A percentile compares a stretch with the other conserved stretches of the same genome.
These are phyloP conservation scores for Trichoderma sp. DNA, from an alignment of 2,329 filamentous ascomycete species.

Conservation along the genomic window DNA sequence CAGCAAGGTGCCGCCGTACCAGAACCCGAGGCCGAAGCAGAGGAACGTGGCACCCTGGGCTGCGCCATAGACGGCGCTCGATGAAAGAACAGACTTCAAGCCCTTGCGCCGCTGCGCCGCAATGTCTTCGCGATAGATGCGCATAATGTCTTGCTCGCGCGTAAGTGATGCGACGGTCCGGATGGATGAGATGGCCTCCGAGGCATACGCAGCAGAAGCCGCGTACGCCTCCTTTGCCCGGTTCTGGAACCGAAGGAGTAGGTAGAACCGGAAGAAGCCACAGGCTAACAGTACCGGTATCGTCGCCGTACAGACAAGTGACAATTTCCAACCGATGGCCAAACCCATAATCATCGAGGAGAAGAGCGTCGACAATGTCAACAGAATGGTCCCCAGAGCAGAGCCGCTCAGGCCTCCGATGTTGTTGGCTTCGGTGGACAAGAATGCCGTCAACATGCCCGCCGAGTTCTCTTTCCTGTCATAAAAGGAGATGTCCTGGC, in stretches of 20 bases:
- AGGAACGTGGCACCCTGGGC: constrained; percentile 84
- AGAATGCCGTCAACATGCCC: constrained; percentile 83
- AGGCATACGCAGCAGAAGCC: constrained; percentile 81
- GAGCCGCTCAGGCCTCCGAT: constrained; percentile 84
- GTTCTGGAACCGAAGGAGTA: constrained; percentile 76
- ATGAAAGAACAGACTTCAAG: constrained; percentile 72
- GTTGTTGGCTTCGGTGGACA: constrained; percentile 87
- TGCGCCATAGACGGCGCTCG: constrained; percentile 77
- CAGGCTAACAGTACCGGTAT: constrained; percentile 77
- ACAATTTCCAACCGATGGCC: constrained; percentile 85
- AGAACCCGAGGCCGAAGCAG: constrained; percentile 85
- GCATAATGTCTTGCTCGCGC: constrained; percentile 77
- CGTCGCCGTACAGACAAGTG: constrained; percentile 76
- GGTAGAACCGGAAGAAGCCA: constrained; percentile 86
- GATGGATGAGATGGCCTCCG: constrained; percentile 91
- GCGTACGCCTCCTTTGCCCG: constrained; percentile 81
- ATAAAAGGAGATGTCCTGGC: constrained; percentile 92
- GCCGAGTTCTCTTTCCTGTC: constrained; percentile 87
- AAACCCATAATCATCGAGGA: constrained; percentile 70
- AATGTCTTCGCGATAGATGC: constrained; percentile 69
- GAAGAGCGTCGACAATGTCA: constrained; percentile 77
- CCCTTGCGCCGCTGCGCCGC: constrained; percentile 67
- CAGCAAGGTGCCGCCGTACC: constrained; percentile 83
- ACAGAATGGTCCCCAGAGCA: constrained; percentile 83
- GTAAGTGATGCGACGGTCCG: constrained; percentile 91